Evolutionary conservation across 768 basidiomycete species (phyloP).

Genomic region (Suillus subluteus): DNA sequence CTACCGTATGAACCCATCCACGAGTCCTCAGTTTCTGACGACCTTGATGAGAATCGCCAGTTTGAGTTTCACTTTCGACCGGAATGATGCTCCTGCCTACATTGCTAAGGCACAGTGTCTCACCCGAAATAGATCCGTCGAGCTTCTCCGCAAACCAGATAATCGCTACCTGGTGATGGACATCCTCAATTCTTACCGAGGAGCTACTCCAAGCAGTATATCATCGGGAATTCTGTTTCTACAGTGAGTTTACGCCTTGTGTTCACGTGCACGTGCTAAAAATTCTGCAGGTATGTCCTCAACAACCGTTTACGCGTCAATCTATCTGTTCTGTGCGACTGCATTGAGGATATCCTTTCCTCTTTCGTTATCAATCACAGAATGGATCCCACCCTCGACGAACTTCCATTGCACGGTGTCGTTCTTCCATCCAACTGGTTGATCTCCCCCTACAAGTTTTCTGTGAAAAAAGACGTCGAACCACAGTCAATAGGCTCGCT

Average conservation of each 20-base stretch:
- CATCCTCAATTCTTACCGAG: conserved; percentile 33
- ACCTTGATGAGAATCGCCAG: conserved; percentile 40
- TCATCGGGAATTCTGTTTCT: conserved; percentile 36
- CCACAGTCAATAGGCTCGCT: conserved; percentile 13
- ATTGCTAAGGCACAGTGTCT: conserved; percentile 36
- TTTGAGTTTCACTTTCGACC: conserved; percentile 45
- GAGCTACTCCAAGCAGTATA: conserved; percentile 28
- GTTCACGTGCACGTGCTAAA: conserved; percentile 1
- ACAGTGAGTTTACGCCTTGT: not conserved
- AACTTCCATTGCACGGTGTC: conserved; percentile 43
- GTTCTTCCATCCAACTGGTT: conserved; percentile 63
- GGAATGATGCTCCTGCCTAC: conserved; percentile 35
- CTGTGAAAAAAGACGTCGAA: conserved; percentile 13
- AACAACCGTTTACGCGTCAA: conserved; percentile 42
- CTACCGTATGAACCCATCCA: conserved; percentile 32
- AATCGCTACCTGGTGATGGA: conserved; percentile 37
- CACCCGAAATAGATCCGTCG: not conserved
- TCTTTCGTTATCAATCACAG: conserved; percentile 42
- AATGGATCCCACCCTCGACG: conserved; percentile 16
- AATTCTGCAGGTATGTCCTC: conserved; percentile 46
- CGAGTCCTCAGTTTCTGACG: conserved; percentile 40
- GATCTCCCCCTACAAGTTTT: conserved; percentile 22
- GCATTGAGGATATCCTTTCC: conserved; percentile 52
- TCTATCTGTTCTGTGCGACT: conserved; percentile 52
- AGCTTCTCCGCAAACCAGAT: conserved; percentile 18